A percentile compares a stretch with the other conserved stretches of the same genome.
phyloP scores from a whole-genome alignment of 2,329 filamentous ascomycete species.

The Beauveria rudraprayagi region DNA sequence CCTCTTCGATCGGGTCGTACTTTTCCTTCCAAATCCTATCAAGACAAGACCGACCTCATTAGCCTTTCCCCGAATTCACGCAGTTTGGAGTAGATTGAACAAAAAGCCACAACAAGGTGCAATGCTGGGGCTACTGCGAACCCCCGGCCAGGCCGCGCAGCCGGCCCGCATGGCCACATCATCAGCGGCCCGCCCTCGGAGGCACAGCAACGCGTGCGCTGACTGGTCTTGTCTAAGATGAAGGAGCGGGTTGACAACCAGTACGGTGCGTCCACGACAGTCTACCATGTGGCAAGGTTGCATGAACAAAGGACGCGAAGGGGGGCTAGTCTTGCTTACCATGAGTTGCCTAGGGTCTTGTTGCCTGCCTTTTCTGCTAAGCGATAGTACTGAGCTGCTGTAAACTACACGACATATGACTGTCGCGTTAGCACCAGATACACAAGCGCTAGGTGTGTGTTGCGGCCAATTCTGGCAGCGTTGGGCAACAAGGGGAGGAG shows the following conservation, averaged over 20 bases:
- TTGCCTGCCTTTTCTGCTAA: slow-evolving; percentile 81
- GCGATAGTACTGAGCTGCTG: slow-evolving; percentile 83
- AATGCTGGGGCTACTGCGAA: too few relatives aligned
- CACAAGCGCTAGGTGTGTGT: too few relatives aligned
- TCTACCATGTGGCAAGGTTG: not conserved
- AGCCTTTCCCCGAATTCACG: not conserved
- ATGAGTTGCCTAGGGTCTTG: slow-evolving; percentile 89
- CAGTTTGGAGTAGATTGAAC: not conserved
- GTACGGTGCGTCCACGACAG: not conserved
- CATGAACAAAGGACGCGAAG: not conserved
- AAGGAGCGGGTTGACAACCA: not conserved
- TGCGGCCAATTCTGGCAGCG: not conserved
- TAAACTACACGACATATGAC: slow-evolving; percentile 45
- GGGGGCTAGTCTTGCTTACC: slow-evolving; percentile 50
- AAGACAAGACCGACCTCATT: not conserved
- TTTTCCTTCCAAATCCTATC: slow-evolving; percentile 97
- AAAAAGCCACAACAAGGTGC: too few relatives aligned
- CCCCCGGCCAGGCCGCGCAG: not conserved
- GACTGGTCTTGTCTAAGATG: not conserved
- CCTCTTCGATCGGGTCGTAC: slow-evolving; percentile 50
- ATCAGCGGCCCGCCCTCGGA: not conserved
- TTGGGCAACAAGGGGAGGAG: not conserved
- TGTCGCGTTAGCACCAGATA: not conserved
- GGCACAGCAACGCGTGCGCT: not conserved
- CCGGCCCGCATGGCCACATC: slow-evolving; percentile 4